A percentile compares a stretch with the other conserved stretches of the same genome.
Evolutionary conservation across 306 rosid species (phyloP).

Genomic region (Boehmeria nivea): DNA sequence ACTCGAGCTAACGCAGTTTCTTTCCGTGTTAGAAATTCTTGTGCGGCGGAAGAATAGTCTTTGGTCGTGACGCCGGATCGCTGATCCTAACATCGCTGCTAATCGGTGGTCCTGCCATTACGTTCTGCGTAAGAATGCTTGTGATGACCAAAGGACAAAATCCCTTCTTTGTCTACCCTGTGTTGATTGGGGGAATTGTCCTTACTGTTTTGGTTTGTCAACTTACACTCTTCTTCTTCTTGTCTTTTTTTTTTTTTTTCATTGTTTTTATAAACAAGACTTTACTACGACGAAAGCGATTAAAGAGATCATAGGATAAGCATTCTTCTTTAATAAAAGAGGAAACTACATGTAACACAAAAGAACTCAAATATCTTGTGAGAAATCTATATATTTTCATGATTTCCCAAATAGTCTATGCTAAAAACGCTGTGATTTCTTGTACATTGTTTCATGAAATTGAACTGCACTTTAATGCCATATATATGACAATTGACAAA

Average conservation of each 20-base stretch:
- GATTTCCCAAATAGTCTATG: too few relatives aligned
- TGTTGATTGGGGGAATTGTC: slow-evolving; percentile 49
- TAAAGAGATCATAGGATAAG: neutral
- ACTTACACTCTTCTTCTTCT: neutral
- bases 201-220: slow-evolving; percentile 67
- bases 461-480: too few relatives aligned
- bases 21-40: slow-evolving; percentile 59
- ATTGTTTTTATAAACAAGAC: neutral
- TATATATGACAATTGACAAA: too few relatives aligned
- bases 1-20: too few relatives aligned
- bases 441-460: too few relatives aligned
- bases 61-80: slow-evolving; percentile 75
- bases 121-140: slow-evolving; percentile 70
- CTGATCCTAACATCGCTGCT: slow-evolving; percentile 56
- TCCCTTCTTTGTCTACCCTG: slow-evolving; percentile 36
- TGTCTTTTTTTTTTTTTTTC: slow-evolving; percentile 3
- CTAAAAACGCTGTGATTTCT: too few relatives aligned
- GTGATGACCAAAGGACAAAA: slow-evolving; percentile 25
- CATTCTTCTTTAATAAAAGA: neutral
- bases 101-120: slow-evolving; percentile 80
- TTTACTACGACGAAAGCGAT: neutral
- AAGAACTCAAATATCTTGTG: too few relatives aligned
- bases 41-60: slow-evolving; percentile 76
- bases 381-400: too few relatives aligned
- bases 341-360: neutral